phyloP scores from a whole-genome alignment of 208 protist species.

The Leishmania guyanensis region DNA sequence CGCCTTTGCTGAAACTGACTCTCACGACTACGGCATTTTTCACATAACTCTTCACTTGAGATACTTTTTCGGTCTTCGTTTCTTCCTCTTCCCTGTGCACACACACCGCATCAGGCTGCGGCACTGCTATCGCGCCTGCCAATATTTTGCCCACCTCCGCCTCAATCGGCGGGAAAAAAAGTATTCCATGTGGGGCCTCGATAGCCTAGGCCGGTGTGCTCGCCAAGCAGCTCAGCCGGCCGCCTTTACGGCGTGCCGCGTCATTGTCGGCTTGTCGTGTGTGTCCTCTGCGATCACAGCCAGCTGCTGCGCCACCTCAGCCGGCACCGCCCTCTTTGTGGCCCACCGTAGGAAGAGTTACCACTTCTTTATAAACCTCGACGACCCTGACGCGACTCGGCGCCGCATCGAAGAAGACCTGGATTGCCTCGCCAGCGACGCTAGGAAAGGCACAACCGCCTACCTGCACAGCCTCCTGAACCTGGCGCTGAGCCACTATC shows the following conservation, averaged over 20 bases:
- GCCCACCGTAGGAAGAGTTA: conserved; percentile 48
- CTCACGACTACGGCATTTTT: neutral
- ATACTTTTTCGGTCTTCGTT: neutral
- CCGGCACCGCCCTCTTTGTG: neutral
- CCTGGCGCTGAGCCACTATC: conserved; percentile 67
- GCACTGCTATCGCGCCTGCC: neutral
- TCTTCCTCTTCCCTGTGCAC: neutral
- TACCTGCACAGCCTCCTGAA: conserved; percentile 80
- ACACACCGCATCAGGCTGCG: neutral
- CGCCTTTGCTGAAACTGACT: neutral
- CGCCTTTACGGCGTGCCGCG: conserved; percentile 9
- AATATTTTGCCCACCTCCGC: neutral
- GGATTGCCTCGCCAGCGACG: conserved; percentile 45
- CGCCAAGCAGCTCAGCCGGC: neutral
- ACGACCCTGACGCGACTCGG: conserved; percentile 71
- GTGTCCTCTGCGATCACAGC: neutral
- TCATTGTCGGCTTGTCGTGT: neutral
- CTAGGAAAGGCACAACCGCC: conserved; percentile 50
- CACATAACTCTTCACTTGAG: neutral
- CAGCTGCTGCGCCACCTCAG: neutral
- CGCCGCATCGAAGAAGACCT: conserved; percentile 68
- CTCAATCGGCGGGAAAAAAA: neutral
- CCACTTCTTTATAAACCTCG: conserved; percentile 80
- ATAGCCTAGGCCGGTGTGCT: neutral
- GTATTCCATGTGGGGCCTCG: conserved; percentile 1